Evolutionary conservation across 208 protist genomes (phyloP), one percentile per base, ranked within the genome.

Genomic region (Wallacemonas sp.): DNA sequence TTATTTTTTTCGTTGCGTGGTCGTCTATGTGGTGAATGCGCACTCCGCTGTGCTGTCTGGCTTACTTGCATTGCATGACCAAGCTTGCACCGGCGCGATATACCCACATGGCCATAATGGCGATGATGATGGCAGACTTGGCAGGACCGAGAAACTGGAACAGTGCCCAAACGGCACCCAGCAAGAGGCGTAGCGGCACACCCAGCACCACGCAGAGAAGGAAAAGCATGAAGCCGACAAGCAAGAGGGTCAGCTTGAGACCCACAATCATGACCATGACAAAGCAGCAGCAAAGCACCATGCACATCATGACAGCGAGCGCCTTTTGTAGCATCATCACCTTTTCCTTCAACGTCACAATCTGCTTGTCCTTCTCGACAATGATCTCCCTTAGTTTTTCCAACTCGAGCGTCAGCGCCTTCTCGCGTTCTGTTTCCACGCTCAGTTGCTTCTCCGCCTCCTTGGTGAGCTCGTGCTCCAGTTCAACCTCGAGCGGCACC

Each of bases 291-390:
- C 69, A 76, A 44, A 86, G 32, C 18, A 82, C 48, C 32, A 74
- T 72, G 14, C 74, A 70, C 23, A 90, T 57, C 23, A 92, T 54
- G 4, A 95, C 33, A 0, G 78, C 84, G 1, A 95, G 48, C 42
- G 77, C 52, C 70, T 84, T 92, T 45, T 92, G 70, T 16, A 95
- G 71, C 41, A 78, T 33, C 14, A 82, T 22, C 2, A 90, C 68
- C 61, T 84, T 95, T 46, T 90, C 61, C 55, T 88, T 91, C 18
- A 92, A 72, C 3, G 65, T 76, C 11, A 46, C 68, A 67, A 95
- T 83, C 45, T 91, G 76, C 48, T 70, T 76, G 18, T 91, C 81
- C 46, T 83, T 86, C 39, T 75, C 23, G n/a, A 79, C 31, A 10
- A 87, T 50, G 41, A 77, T 26, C 39, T 81, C 61, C 32, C 57